phyloP scores from a whole-genome alignment of 139 green algal genomes.

The Monoraphidium neglectum region DNA sequence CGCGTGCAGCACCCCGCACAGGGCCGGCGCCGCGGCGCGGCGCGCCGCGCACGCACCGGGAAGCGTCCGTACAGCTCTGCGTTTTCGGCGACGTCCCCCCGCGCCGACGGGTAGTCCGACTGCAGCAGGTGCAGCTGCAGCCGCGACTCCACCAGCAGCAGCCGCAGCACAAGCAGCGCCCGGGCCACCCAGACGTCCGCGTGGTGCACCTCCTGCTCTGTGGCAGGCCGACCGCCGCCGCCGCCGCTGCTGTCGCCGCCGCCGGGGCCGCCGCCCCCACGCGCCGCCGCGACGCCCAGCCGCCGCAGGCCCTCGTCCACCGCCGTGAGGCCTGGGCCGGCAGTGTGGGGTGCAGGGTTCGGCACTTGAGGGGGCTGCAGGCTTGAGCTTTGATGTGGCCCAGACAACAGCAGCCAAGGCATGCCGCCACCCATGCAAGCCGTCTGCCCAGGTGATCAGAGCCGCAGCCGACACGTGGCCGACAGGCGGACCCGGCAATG shows the following conservation, averaged over 20 bases:
- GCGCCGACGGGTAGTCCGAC: constrained; percentile 16
- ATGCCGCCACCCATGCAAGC: too few relatives aligned
- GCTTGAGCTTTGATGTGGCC: not conserved
- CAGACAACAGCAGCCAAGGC: too few relatives aligned
- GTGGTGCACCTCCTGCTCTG: not conserved
- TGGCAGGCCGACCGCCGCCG: not conserved
- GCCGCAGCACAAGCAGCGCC: constrained; percentile 1
- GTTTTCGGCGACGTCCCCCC: constrained; percentile 13
- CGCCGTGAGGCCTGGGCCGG: not conserved
- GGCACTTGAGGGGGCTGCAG: constrained; percentile 8
- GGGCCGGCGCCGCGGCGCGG: too few relatives aligned
- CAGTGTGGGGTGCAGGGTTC: not conserved
- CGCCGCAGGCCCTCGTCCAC: not conserved
- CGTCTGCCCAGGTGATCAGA: not conserved
- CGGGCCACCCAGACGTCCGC: not conserved
- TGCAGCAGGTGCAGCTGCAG: constrained; percentile 30
- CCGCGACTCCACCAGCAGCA: constrained; percentile 24
- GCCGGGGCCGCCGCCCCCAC: not conserved
- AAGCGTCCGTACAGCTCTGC: constrained; percentile 30
- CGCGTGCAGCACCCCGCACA: constrained; percentile 5
- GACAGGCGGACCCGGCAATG: not conserved
- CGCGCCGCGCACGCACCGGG: too few relatives aligned
- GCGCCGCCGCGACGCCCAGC: not conserved
- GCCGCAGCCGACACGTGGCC: not conserved
- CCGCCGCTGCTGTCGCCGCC: not conserved